These are phyloP conservation scores for Ceratobasidium sp. DNA, from an alignment of 1,284 basidiomycete species.

Conservation along the genomic window DNA sequence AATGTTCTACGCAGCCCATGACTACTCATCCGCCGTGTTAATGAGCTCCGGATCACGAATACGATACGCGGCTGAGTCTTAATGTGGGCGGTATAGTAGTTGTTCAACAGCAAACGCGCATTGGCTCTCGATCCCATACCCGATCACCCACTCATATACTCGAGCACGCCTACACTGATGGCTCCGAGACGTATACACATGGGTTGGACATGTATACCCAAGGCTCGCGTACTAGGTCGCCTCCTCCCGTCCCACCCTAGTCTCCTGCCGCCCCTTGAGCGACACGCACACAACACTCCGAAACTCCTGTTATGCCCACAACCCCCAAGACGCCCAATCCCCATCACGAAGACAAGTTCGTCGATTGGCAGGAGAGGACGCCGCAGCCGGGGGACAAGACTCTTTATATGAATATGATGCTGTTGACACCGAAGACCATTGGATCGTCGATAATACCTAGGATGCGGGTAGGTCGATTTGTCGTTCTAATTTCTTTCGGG, in stretches of 20 bases:
- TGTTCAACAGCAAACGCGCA: no score
- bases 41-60: no score
- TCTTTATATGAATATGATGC: slow-evolving; percentile 16
- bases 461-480: background rate
- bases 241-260: slow-evolving; percentile 24
- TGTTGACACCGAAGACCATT: slow-evolving; percentile 24
- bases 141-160: slow-evolving; percentile 24
- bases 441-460: slow-evolving; percentile 18
- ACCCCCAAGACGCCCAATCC: slow-evolving; percentile 34
- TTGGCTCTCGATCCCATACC: no score
- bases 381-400: slow-evolving; percentile 27
- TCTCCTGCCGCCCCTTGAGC: slow-evolving; percentile 26
- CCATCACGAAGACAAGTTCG: slow-evolving; percentile 35
- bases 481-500: background rate
- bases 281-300: background rate
- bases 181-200: slow-evolving; percentile 20
- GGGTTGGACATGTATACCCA: slow-evolving; percentile 19
- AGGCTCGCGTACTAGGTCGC: slow-evolving; percentile 21
- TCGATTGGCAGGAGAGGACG: slow-evolving; percentile 32
- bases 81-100: no score
- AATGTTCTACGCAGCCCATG: no score
- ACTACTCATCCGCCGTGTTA: no score
- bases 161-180: slow-evolving; percentile 8
- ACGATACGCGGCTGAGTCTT: no score
- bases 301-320: slow-evolving; percentile 13